Evolutionary conservation across 805 yeast species (phyloP).

Genomic region (Cyberlindnera veronae): DNA sequence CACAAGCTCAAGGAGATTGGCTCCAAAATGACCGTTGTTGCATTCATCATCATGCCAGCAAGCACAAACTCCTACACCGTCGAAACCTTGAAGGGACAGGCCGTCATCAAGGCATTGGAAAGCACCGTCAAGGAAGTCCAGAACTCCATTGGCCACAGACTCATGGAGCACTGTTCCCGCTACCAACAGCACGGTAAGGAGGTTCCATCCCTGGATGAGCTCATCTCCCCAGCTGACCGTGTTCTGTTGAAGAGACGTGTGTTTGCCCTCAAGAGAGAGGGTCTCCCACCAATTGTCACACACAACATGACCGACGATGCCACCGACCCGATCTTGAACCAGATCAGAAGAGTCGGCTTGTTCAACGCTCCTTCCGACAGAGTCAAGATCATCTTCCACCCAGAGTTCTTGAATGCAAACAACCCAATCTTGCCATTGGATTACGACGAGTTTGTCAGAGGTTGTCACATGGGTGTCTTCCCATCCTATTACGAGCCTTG

Average conservation of each 20-base stretch:
- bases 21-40: conserved; percentile 90
- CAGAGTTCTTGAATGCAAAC: conserved; percentile 91
- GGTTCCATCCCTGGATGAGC: conserved; percentile 74
- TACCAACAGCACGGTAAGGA: conserved; percentile 56
- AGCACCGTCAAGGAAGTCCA: conserved; percentile 87
- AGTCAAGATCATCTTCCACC: conserved; percentile 95
- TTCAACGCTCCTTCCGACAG: conserved; percentile 88
- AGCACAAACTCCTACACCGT: conserved; percentile 90
- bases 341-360: conserved; percentile 85
- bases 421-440: conserved; percentile 92
- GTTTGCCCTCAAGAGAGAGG: conserved; percentile 83
- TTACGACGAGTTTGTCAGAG: conserved; percentile 96
- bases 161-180: conserved; percentile 87
- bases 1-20: conserved; percentile 78
- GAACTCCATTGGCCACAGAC: conserved; percentile 75
- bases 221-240: conserved; percentile 81
- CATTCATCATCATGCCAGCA: conserved; percentile 98
- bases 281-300: conserved; percentile 92
- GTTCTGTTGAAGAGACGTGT: conserved; percentile 89
- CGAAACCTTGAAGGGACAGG: conserved; percentile 94
- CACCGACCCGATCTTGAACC: conserved; percentile 85
- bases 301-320: conserved; percentile 95
- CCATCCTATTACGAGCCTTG: conserved; percentile 99
- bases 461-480: conserved; percentile 97
- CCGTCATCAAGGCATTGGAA: conserved; percentile 89